Percentiles rank a stretch among this genome's conserved stretches.
Evolutionary conservation across 768 basidiomycete species (phyloP).

Genomic region (Collybia sp.): DNA sequence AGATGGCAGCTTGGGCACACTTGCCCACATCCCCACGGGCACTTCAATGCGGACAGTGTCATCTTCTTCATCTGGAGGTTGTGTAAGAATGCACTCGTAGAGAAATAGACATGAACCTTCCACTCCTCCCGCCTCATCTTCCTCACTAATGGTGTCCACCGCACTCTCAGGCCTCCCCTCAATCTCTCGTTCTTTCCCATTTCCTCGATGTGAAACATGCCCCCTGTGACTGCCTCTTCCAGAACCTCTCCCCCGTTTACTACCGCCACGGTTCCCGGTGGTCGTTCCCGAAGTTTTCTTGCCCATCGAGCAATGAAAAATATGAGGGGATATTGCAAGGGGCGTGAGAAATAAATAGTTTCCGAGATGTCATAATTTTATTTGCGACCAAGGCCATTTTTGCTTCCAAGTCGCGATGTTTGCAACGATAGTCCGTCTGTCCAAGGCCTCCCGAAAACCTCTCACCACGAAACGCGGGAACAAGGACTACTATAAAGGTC

Average conservation of each 20-base stretch:
- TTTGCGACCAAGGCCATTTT: too few species aligned
- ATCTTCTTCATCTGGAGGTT: conserved; percentile 16
- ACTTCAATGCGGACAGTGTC: conserved; percentile 41
- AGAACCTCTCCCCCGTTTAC: neutral
- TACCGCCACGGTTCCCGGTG: too few species aligned
- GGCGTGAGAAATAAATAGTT: neutral
- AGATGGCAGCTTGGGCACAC: conserved; percentile 23
- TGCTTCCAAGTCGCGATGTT: conserved; percentile 41
- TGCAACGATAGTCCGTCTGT: conserved; percentile 61
- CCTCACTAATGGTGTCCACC: conserved; percentile 41
- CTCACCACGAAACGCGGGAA: conserved; percentile 86
- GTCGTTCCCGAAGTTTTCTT: conserved; percentile 30
- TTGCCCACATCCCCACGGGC: conserved; percentile 95
- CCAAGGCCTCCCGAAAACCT: conserved; percentile 81
- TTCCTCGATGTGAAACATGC: neutral
- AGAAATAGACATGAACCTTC: conserved; percentile 10
- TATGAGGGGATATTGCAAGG: too few species aligned
- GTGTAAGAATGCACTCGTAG: neutral
- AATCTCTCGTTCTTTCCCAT: conserved; percentile 3
- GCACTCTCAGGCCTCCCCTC: conserved; percentile 55
- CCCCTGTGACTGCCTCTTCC: conserved; percentile 8
- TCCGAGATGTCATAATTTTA: too few species aligned
- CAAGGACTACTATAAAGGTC: conserved; percentile 97
- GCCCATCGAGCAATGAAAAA: conserved; percentile 23
- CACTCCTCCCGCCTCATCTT: conserved; percentile 28